Conservation (phyloP, 306 rosid genomes). For the Malus sieversii region DNA sequence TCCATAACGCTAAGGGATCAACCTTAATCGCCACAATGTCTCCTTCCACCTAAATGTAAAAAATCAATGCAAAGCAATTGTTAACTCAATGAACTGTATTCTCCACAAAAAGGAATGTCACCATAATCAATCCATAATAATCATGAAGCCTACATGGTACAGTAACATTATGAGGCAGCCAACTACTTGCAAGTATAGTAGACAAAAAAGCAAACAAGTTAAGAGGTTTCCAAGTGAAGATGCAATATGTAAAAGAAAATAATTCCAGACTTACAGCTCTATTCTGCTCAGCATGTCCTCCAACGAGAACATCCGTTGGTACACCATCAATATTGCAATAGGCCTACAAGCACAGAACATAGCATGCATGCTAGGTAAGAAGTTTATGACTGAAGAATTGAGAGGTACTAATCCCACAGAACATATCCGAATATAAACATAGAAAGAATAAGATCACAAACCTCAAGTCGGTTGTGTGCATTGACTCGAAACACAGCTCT, state of each 20-base stretch:
- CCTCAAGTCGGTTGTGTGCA: slow-evolving; percentile 81
- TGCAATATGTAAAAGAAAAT: not conserved
- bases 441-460: slow-evolving; percentile 18
- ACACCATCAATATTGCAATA: slow-evolving; percentile 84
- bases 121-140: not conserved
- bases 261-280: slow-evolving; percentile 75
- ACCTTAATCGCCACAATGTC: slow-evolving; percentile 69
- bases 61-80: slow-evolving; percentile 12
- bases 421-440: not conserved
- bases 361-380: not conserved
- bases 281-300: slow-evolving; percentile 68
- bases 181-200: not conserved
- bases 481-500: slow-evolving; percentile 75
- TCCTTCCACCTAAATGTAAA: slow-evolving; percentile 63
- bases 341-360: slow-evolving; percentile 40
- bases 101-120: not conserved
- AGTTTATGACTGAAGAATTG: slow-evolving; percentile 4
- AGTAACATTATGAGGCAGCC: not conserved
- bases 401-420: not conserved
- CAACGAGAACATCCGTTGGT: slow-evolving; percentile 58
- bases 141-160: not conserved
- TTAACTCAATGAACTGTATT: slow-evolving; percentile 5
- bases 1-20: slow-evolving; percentile 65
- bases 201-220: not conserved
- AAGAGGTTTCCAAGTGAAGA: not conserved